Conservation (phyloP, 305 asterid species). For the Petunia hybrid region DNA sequence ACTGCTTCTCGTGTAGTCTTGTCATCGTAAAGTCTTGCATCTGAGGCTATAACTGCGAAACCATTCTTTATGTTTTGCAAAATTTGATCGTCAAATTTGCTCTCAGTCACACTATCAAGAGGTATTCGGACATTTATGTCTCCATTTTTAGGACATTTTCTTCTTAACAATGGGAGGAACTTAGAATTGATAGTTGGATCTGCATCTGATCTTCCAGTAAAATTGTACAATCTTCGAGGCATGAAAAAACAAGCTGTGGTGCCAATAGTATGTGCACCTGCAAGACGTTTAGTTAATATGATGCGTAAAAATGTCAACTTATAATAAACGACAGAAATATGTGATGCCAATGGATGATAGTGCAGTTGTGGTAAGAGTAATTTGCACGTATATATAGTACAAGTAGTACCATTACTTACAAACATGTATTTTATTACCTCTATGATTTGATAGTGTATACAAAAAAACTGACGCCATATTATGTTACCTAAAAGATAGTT, state of each 20-base stretch:
- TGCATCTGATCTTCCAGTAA: slow-evolving; percentile 28
- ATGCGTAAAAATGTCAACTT: neutral
- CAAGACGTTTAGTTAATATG: neutral
- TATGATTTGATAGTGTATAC: too few relatives aligned
- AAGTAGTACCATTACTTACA: too few relatives aligned
- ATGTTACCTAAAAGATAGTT: too few relatives aligned
- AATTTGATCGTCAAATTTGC: slow-evolving; percentile 41
- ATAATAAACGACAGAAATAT: slow-evolving; percentile 1
- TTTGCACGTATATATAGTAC: neutral
- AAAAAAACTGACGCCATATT: too few relatives aligned
- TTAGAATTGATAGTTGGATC: slow-evolving; percentile 42
- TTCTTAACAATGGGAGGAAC: slow-evolving; percentile 32
- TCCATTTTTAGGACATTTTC: slow-evolving; percentile 42
- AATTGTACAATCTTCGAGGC: slow-evolving; percentile 42
- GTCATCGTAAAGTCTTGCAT: slow-evolving; percentile 47
- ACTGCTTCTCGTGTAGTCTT: slow-evolving; percentile 33
- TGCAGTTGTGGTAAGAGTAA: too few relatives aligned
- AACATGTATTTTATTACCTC: too few relatives aligned
- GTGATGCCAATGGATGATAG: neutral
- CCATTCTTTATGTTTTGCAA: slow-evolving; percentile 43
- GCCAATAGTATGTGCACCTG: slow-evolving; percentile 57
- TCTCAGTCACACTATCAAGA: slow-evolving; percentile 33
- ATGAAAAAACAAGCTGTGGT: slow-evolving; percentile 56
- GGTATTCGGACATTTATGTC: slow-evolving; percentile 35
- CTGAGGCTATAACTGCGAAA: slow-evolving; percentile 42